A percentile compares a stretch with the other conserved stretches of the same genome.
Evolutionary conservation across 352 stramenopile species (phyloP).

Genomic region (Pythium scleroteichum): DNA sequence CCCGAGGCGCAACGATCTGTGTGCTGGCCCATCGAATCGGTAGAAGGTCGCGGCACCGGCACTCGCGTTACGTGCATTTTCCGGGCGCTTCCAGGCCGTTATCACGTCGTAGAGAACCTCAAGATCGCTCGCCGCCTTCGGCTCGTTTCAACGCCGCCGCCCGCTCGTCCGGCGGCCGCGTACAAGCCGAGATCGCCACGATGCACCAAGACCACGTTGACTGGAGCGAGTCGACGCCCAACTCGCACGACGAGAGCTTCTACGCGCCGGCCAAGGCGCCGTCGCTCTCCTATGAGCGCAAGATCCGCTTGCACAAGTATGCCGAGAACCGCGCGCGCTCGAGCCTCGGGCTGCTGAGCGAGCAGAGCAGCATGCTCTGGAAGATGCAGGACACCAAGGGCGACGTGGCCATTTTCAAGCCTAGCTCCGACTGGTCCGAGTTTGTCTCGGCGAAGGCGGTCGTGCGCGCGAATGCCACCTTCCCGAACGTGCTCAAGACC

Average conservation of each 20-base stretch:
- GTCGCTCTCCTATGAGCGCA: slow-evolving; percentile 83
- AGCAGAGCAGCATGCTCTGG: slow-evolving; percentile 79
- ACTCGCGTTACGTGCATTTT: slow-evolving; percentile 7
- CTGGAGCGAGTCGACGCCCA: slow-evolving; percentile 70
- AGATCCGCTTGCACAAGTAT: slow-evolving; percentile 84
- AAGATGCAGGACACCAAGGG: slow-evolving; percentile 81
- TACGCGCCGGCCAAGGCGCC: slow-evolving; percentile 58
- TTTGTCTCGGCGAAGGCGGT: slow-evolving; percentile 84
- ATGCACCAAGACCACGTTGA: slow-evolving; percentile 32
- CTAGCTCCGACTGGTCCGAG: slow-evolving; percentile 85
- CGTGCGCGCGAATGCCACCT: slow-evolving; percentile 70
- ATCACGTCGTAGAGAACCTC: not conserved
- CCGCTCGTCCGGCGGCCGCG: not conserved
- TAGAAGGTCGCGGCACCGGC: slow-evolving; percentile 11
- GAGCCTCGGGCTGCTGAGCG: slow-evolving; percentile 68
- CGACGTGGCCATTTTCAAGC: slow-evolving; percentile 83
- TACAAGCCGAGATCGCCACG: not conserved
- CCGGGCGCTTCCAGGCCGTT: not conserved
- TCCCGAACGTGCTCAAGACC: slow-evolving; percentile 82
- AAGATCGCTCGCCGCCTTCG: not conserved
- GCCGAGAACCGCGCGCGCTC: slow-evolving; percentile 82
- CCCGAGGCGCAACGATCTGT: not conserved
- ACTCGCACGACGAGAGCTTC: slow-evolving; percentile 63
- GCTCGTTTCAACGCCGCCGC: not conserved
- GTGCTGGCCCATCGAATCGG: slow-evolving; percentile 3